Evolutionary conservation across 2,329 filamentous ascomycete species (phyloP), one percentile per base, ranked within the genome.

Genomic region (Neofusicoccum cordaticola): DNA sequence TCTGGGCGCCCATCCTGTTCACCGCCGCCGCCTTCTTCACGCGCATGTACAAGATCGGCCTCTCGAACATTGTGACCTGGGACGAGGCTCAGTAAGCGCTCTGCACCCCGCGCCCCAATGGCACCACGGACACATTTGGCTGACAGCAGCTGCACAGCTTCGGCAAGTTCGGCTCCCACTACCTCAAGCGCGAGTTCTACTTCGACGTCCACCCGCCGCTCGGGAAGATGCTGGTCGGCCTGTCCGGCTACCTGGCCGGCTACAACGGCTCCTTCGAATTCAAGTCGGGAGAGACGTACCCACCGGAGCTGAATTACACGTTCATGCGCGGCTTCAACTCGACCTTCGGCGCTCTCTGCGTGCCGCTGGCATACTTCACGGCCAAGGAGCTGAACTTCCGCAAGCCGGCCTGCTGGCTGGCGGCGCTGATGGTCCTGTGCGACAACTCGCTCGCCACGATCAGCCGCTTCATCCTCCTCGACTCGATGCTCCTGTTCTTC

Each of bases 241-340:
- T 99, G 60, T 98, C 95, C 6, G 95, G 95, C 75, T 96, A 96
- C 75, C 85, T 99, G 67, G 96, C 94, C 70, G 94, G 94, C 69
- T 99, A 99, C 84, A 99, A 99, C 82, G 95, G 95, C 65, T 96
- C 94, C 3, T 99, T 99, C 80, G 95, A 99, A 76, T 99, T 99
- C 86, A 99, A 99, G 80, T 98, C 94, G 62, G 95, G 95, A 76
- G 95, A 98, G 75, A 93, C 87, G 63, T 99, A 99, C 77, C 95
- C 95, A 11, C 87, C 89, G 70, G 92, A 98, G 73, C 85, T 99
- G 75, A 90, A 99, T 83, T 99, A 96, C 79, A 96, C 93, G 71
- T 97, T 97, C 75, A 99, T 99, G 96, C 92, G 95, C 71, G 86
- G 94, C 67, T 99, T 99, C 86, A 99, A 98, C 78, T 90, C 94